Conservation (phyloP, 163 green algal species). For the Chlorella variabilis region DNA sequence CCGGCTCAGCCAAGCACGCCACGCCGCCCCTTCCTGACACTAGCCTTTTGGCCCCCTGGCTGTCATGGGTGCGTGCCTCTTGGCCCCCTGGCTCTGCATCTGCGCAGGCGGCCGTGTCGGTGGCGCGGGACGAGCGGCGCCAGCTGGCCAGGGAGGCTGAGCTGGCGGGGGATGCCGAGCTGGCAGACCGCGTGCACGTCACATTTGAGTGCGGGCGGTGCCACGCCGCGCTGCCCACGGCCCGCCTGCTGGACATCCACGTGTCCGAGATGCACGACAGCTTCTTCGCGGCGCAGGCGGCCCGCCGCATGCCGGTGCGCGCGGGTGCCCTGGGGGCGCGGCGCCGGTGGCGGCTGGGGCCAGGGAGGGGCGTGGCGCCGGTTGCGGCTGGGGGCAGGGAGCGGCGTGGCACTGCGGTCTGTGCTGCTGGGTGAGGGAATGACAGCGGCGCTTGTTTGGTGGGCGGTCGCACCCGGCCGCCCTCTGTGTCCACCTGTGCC, state of each 20-base stretch:
- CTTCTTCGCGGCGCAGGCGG: conserved; percentile 63
- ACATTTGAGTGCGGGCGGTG: conserved; percentile 45
- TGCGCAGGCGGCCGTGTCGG: conserved; percentile 22
- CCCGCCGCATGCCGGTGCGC: conserved; percentile 46
- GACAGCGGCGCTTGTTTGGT: too few species aligned
- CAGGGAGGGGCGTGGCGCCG: neutral
- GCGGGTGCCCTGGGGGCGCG: neutral
- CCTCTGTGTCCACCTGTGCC: too few species aligned
- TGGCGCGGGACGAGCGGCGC: neutral
- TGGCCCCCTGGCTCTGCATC: neutral
- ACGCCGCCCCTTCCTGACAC: neutral
- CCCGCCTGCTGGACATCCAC: conserved; percentile 55
- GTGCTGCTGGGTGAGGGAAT: too few species aligned
- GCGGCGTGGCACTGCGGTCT: too few species aligned
- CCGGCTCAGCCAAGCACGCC: neutral
- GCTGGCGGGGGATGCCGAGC: neutral
- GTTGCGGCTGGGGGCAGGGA: too few species aligned
- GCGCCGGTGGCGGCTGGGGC: neutral
- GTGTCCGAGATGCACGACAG: conserved; percentile 58
- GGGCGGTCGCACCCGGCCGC: too few species aligned
- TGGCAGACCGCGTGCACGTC: conserved; percentile 6
- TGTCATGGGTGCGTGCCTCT: neutral
- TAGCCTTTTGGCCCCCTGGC: neutral
- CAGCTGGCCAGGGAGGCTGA: conserved; percentile 25
- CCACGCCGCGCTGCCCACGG: conserved; percentile 42